Conservation (phyloP, 192 early-diverging fungal species). For the Backusella macrospora region DNA sequence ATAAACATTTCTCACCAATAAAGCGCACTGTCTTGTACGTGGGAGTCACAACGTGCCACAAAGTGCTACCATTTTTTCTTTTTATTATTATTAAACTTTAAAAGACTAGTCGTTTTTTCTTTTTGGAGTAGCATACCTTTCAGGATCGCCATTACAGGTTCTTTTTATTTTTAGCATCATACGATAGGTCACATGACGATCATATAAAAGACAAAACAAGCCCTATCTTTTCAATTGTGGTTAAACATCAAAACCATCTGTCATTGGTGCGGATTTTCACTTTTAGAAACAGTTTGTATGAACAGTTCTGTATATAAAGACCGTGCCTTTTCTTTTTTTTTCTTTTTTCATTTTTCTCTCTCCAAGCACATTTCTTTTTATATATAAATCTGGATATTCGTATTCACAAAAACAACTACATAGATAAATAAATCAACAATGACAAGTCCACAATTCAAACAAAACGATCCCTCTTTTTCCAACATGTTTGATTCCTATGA, state of each 20-base stretch:
- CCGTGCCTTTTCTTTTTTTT: not conserved
- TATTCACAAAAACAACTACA: not conserved
- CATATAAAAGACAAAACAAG: not conserved
- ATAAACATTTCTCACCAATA: constrained; percentile 14
- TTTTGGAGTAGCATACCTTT: not conserved
- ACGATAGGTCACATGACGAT: not conserved
- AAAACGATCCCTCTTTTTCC: not conserved
- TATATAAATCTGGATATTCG: not conserved
- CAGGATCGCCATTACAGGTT: not conserved
- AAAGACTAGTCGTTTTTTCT: not conserved
- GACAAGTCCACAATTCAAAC: not conserved
- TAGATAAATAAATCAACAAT: not conserved
- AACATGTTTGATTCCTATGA: constrained; percentile 7
- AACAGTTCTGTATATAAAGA: not conserved
- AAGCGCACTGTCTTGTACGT: constrained; percentile 1
- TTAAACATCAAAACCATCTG: not conserved
- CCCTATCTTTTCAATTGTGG: not conserved
- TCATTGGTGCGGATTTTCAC: constrained; percentile 1
- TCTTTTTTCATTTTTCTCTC: not conserved
- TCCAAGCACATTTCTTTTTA: not conserved
- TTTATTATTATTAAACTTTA: not conserved
- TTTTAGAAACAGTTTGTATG: not conserved
- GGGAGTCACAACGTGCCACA: constrained; percentile 5
- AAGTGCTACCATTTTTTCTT: not conserved
- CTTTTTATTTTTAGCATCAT: not conserved